A percentile compares a stretch with the other conserved stretches of the same genome.
These are phyloP conservation scores for Arthrobotrys sphaeroides DNA, from an alignment of 2,329 filamentous ascomycete species.

Conservation along the genomic window DNA sequence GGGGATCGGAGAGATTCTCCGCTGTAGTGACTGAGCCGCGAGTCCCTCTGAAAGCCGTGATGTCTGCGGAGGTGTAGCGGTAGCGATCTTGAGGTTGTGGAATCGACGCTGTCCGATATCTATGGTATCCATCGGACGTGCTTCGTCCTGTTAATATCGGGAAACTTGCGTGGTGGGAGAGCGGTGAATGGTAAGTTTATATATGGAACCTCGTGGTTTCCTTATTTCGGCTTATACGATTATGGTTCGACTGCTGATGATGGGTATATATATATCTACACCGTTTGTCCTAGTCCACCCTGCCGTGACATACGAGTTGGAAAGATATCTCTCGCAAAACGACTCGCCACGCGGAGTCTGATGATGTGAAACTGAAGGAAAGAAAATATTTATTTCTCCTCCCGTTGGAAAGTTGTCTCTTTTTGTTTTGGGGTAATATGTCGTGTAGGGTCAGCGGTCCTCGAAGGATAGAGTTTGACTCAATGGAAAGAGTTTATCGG, in stretches of 20 bases:
- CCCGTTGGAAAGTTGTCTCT: background rate
- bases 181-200: background rate
- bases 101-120: conserved; percentile 48
- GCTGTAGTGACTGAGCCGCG: conserved; percentile 49
- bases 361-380: background rate
- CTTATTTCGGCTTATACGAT: background rate
- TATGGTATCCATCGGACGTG: conserved; percentile 52
- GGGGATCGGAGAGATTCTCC: conserved; percentile 48
- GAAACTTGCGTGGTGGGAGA: background rate
- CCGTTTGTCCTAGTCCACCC: background rate
- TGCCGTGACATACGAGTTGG: conserved; percentile 26
- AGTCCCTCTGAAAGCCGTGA: conserved; percentile 46
- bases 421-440: conserved; percentile 16
- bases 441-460: conserved; percentile 6
- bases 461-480: conserved; percentile 32
- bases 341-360: conserved; percentile 13
- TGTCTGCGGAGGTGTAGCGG: conserved; percentile 38
- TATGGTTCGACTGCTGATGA: background rate
- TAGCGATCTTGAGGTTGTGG: conserved; percentile 37
- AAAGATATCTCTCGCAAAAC: conserved; percentile 31
- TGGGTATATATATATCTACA: background rate
- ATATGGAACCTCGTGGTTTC: background rate
- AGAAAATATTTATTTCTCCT: background rate
- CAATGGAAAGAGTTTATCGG: conserved; percentile 17
- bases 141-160: conserved; percentile 34